Percentiles rank a stretch among this genome's conserved stretches.
phyloP scores from a whole-genome alignment of 1,284 basidiomycete species.

The Laetiporus sulphureus region DNA sequence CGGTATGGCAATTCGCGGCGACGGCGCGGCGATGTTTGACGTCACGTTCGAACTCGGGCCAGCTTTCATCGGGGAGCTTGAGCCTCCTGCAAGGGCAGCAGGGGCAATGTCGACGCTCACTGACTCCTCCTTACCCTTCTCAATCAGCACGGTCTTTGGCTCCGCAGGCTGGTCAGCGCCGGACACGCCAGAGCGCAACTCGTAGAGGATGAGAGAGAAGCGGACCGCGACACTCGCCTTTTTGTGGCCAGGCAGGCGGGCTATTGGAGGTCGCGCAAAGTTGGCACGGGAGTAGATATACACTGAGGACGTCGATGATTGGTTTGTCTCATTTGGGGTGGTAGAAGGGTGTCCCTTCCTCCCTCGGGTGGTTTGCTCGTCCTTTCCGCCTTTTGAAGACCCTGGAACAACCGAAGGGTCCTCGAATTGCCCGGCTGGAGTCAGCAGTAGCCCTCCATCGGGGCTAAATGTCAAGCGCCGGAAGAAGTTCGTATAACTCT shows the following conservation, averaged over 20 bases:
- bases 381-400: slow-evolving; percentile 29
- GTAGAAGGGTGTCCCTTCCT: slow-evolving; percentile 46
- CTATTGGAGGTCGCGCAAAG: slow-evolving; percentile 86
- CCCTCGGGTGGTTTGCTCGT: slow-evolving; percentile 44
- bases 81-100: slow-evolving; percentile 6
- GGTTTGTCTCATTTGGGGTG: slow-evolving; percentile 23
- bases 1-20: slow-evolving; percentile 27
- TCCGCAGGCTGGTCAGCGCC: slow-evolving; percentile 34
- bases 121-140: slow-evolving; percentile 66
- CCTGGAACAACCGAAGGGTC: slow-evolving; percentile 65
- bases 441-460: slow-evolving; percentile 88
- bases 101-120: slow-evolving; percentile 45
- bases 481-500: slow-evolving; percentile 95
- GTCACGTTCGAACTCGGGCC: slow-evolving; percentile 8
- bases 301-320: slow-evolving; percentile 53
- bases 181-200: slow-evolving; percentile 61
- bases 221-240: slow-evolving; percentile 90
- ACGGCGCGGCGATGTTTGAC: slow-evolving; percentile 27
- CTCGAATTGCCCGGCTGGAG: slow-evolving; percentile 95
- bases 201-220: slow-evolving; percentile 92
- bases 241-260: slow-evolving; percentile 93
- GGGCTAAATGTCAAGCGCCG: slow-evolving; percentile 90
- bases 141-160: slow-evolving; percentile 49
- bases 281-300: slow-evolving; percentile 96
- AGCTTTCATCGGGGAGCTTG: slow-evolving; percentile 14